phyloP scores from a whole-genome alignment of 2,329 filamentous ascomycete genomes.

The Xylariaceae sp. region DNA sequence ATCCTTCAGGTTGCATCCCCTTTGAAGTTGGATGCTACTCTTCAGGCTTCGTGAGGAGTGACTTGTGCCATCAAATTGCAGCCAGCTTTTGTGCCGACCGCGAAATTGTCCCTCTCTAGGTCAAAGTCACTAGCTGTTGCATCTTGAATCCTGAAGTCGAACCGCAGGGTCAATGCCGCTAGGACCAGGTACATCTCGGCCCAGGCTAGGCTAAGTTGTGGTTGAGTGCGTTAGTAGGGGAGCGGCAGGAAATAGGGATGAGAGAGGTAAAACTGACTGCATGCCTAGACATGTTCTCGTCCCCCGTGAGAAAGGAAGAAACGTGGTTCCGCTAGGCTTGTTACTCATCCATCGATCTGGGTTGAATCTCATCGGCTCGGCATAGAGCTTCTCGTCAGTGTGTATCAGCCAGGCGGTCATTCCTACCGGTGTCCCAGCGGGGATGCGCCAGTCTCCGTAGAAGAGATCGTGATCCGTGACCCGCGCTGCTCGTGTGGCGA shows the following conservation, averaged over 20 bases:
- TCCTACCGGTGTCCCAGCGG: background rate
- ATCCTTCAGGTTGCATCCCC: no score
- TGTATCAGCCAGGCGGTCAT: background rate
- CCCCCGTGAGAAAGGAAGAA: background rate
- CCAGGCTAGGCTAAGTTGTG: constrained; percentile 3
- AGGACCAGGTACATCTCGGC: constrained; percentile 4
- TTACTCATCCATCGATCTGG: background rate
- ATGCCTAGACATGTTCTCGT: constrained; percentile 8
- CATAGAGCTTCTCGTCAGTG: background rate
- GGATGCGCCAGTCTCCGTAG: constrained; percentile 1
- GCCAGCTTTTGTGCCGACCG: constrained; percentile 1
- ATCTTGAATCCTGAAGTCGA: constrained; percentile 1
- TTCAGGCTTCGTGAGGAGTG: no score
- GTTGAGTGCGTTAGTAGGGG: background rate
- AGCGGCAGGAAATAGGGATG: background rate
- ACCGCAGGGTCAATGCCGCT: background rate
- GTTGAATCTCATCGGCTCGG: background rate
- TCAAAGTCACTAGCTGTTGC: constrained; percentile 1
- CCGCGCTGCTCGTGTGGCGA: constrained; percentile 33
- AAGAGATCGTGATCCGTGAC: constrained; percentile 21
- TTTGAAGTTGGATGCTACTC: no score
- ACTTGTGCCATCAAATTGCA: background rate
- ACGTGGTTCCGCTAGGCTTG: constrained; percentile 3
- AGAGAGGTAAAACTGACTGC: constrained; percentile 3
- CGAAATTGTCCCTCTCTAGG: constrained; percentile 5